Base-by-base conservation (phyloP, 164 flowering plant genomes). In the Tetracentron sinense region DNA sequence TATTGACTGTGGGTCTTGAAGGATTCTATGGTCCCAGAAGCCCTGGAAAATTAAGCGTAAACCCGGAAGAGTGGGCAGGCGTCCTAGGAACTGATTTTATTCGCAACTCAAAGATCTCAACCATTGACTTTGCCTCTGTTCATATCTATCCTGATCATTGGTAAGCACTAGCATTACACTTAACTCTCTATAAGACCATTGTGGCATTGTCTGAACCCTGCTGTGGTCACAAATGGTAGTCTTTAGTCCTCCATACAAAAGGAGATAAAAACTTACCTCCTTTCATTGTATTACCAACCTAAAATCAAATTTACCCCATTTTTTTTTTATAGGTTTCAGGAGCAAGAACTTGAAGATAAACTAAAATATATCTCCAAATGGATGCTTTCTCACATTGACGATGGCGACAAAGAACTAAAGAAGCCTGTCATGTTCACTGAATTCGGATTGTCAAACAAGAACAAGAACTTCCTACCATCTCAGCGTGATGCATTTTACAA, bases 71-170 rank as follows among this genome's bases (percentile, higher is more conserved):
- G 16, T 92, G 94, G 93, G 92, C 91, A 17, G 57, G 88, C 27
- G 58, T 20, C 11, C 78, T 92, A 30, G 98, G 97, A 65, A 65
- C 92, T 17, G 98, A 92, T 77, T 92, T 88, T 76, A 74, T 88
- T 46, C 83, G 85, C 54, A 84, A 88, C 72, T 83, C 83, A 44
- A 77, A 78, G 71, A 70, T 77, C 58, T 42, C 87, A 60, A 42
- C 82, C 58, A 70, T 91, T 29, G 97, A 91, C 73, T 91, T 91
- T 66, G 88, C 97, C 17, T 91, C 97, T 42, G 95, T 81, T 75
- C 97, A 91, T 58, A 79, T 84, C 54, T 91, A 91, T 67, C 96
- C 97, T 6, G 97, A 91, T 72, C 92, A 84, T 23, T 88, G 97
- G 97, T 88, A 84, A 76, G 84, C 58, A 27, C 19, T 26, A 42